Evolutionary conservation across 2,329 filamentous ascomycete genomes (phyloP), one percentile per base, ranked within the genome.

Genomic region (Trematosphaeria pertusa): DNA sequence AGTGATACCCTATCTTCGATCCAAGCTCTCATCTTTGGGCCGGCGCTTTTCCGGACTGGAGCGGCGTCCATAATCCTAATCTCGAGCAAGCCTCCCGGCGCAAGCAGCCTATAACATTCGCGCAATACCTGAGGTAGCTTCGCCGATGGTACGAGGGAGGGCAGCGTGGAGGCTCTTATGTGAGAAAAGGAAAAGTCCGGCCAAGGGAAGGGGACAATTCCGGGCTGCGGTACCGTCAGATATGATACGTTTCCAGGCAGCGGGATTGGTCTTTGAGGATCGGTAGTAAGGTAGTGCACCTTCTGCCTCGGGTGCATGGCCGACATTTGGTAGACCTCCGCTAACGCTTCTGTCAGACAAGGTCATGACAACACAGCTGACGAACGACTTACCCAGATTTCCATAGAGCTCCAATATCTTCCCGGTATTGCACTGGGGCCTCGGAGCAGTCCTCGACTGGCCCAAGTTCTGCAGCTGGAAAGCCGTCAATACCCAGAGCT

Each of bases 51-150:
- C 3, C 79, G 71, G 0, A 80, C 73, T 0, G 87, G 87, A 6
- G 81, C 72, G 0, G 86, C 83, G 46, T 89, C 84, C 52, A 88
- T 81, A 14, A 88, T 70, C 0, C 80, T 79, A 12, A 89, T 68
- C 48, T 86, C 79, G 10, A 88, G 65, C 15, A 75, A 72, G 1
- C 86, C 85, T 0, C 78, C 77, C 0, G 78, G 75, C 3, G 76
- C 72, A 2, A 89, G 75, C 22, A 80, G 78, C 18, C 78, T 78
- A 60, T 82, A 74, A 53, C 86, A 80, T 50, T 81, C 81, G 42
- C 74, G 74, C 12, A 88, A 75, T 1, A 87, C 68, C 2, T 70
- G 65, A 0, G 82, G 81, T 0, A 89, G 77, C 10, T 84, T 81
- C 0, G 79, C 72, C 0, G 81, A 81, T 1, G 82, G 73, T 22